These are phyloP conservation scores for Citrullus mucosospermus DNA, from an alignment of 306 rosid genomes.

Conservation along the genomic window DNA sequence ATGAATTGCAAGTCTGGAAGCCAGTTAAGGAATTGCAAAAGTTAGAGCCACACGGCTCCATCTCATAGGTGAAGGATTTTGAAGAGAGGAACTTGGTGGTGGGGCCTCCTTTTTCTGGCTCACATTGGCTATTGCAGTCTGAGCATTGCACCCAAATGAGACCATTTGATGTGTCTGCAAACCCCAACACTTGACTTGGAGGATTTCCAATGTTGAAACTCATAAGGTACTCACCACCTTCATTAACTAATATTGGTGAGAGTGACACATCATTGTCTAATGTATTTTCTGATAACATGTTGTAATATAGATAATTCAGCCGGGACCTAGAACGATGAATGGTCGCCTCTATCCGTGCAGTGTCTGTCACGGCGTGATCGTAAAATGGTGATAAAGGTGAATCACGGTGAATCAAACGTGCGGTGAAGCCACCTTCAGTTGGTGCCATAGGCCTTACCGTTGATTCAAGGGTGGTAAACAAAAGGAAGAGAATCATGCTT, in stretches of 20 bases:
- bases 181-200: slow-evolving; percentile 6
- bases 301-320: neutral
- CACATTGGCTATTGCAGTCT: neutral
- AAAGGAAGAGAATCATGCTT: neutral
- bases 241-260: neutral
- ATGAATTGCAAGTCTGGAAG: neutral
- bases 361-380: slow-evolving; percentile 3
- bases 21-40: slow-evolving; percentile 4
- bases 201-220: slow-evolving; percentile 10
- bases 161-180: slow-evolving; percentile 3
- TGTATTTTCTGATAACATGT: neutral
- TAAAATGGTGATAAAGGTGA: slow-evolving; percentile 14
- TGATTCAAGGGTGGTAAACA: neutral
- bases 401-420: slow-evolving; percentile 9
- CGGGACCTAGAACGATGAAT: slow-evolving; percentile 1
- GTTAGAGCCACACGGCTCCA: slow-evolving; percentile 6
- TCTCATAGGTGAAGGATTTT: slow-evolving; percentile 3
- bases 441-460: neutral
- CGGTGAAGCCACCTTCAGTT: neutral
- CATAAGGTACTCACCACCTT: neutral
- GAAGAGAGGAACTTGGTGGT: neutral
- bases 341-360: neutral
- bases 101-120: neutral
- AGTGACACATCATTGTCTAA: neutral
- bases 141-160: slow-evolving; percentile 13